Base-by-base conservation (phyloP, 495 filamentous ascomycete species). In the Lichenothelia convexa region DNA sequence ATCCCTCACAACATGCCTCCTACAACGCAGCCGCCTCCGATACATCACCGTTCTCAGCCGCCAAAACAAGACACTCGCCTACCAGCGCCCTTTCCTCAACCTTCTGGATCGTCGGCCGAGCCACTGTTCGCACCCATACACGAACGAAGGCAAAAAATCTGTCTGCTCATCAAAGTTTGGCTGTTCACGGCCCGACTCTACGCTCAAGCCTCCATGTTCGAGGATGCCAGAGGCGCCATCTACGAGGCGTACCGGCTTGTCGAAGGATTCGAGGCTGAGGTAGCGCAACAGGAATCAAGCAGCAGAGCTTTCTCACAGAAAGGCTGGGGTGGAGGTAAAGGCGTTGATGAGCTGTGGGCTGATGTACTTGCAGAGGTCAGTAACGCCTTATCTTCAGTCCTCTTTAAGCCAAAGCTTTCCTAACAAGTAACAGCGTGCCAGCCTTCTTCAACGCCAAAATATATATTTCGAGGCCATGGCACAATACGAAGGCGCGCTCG, bases 101-200 rank as follows among this genome's bases (percentile, higher is more conserved):
- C 40, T 0, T 27, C 41, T 3, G 43, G 49, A 15, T 40, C 38
- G 4, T 9, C 37, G 1, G 42, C 50, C 8, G 43, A 52, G 17
- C 48, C 54, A 21, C 42, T 37, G 5, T 49, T 56, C 33, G 35
- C 48, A 5, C 24, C 40, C 18, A 13, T 51, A 12, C 51, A 58
- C 37, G 48, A 51, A 37, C 48, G 48, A 18, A 47, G 55, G 23
- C 53, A 56, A 1, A 55, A 43, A 31, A 35, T 48, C n/a, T 46
- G 44, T 1, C 77, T 45, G 16, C 64, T 93, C 4, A 62, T 78
- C n/a, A 73, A 71, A 36, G 71, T 92, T 17, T 97, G 89, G 89
- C 65, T 93, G 9, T 75, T 84, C 41, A 85, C 93, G 32, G 75
- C 81, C 2, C 75, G 75, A 0, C 71, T 94, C 36, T 95, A 97